These are phyloP conservation scores for Calonectria pseudoturangicola DNA, from an alignment of 2,329 filamentous ascomycete species.

Conservation along the genomic window DNA sequence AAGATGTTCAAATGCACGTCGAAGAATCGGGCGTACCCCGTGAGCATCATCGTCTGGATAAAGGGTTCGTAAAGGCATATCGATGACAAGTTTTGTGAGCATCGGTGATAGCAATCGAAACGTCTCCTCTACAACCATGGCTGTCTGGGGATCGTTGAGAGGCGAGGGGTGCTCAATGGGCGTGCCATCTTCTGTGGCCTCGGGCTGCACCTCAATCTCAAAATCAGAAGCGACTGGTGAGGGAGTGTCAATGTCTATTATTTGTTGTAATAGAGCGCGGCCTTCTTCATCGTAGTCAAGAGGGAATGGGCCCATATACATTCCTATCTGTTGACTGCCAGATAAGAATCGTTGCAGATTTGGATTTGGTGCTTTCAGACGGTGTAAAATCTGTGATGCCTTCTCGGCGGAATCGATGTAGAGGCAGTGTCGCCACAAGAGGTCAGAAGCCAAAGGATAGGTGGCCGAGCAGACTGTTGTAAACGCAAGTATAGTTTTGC, in stretches of 20 bases:
- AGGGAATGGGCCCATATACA: constrained; percentile 10
- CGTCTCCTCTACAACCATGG: background rate
- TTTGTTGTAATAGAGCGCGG: background rate
- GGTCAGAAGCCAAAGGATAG: constrained; percentile 13
- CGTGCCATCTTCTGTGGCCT: background rate
- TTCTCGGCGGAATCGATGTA: constrained; percentile 33
- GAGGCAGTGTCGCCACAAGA: constrained; percentile 43
- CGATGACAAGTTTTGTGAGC: constrained; percentile 42
- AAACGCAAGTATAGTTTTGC: constrained; percentile 37
- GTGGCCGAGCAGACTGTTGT: constrained; percentile 38
- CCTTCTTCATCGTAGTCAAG: constrained; percentile 16
- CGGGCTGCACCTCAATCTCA: background rate
- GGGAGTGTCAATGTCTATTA: background rate
- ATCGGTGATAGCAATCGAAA: constrained; percentile 42
- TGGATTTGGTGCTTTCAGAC: background rate
- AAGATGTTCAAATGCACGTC: constrained; percentile 45
- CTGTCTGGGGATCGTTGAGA: constrained; percentile 30
- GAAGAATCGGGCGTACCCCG: constrained; percentile 32
- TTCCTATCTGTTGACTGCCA: background rate
- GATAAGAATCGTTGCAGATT: constrained; percentile 6
- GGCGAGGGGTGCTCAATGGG: background rate
- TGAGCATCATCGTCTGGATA: constrained; percentile 13
- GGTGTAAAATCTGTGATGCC: constrained; percentile 6
- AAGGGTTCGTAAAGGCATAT: constrained; percentile 48
- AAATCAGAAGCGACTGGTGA: background rate